Evolutionary conservation across 2,329 filamentous ascomycete species (phyloP), one percentile per base, ranked within the genome.

Genomic region (Fusarium multiceps): DNA sequence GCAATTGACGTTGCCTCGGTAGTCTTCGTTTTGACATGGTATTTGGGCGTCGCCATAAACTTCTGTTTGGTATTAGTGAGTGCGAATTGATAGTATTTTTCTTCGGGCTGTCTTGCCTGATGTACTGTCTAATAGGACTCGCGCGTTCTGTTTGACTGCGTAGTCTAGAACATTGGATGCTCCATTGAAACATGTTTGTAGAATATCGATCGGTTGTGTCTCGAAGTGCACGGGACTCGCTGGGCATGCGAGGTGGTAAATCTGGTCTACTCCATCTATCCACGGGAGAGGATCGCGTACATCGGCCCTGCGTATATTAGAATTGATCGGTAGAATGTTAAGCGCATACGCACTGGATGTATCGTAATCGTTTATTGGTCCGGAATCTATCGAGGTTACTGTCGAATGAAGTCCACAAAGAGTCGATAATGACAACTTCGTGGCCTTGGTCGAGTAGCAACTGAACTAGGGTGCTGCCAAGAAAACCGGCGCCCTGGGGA

Each of bases 1-100:
- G 42, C 78, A 78, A 55, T 82, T 82, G 20, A 82, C 80, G 41
- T 82, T 80, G 9, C 81, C 81, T 68, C 78, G 77, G 55, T 82
- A 82, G 0, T 63, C 71, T 67, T 80, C 71, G 7, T 63, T 16
- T 34, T 69, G 69, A 0, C 30, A 54, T 0, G 57, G 41, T 0
- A 63, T 43, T 23, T 73, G 60, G 1, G 70, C 42, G 6, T 72
- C 70, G 1, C 70, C 70, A 4, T 72, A 73, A 0, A 72, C 65
- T 20, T 72, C 70, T 72, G 2, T 28, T 13, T 8, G 2, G 1
- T 7, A n/a, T 59, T 4, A 61, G 54, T 9, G 3, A 4, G 0
- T 3, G 4, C 12, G 11, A 7, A 6, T 4, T 16, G 2, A 16
- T 3, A 1, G 12, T 2, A 7, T 4, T 12, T 37, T 12, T 7